Evolutionary conservation across 768 basidiomycete species (phyloP).

Genomic region (Boletellus ananiceps): DNA sequence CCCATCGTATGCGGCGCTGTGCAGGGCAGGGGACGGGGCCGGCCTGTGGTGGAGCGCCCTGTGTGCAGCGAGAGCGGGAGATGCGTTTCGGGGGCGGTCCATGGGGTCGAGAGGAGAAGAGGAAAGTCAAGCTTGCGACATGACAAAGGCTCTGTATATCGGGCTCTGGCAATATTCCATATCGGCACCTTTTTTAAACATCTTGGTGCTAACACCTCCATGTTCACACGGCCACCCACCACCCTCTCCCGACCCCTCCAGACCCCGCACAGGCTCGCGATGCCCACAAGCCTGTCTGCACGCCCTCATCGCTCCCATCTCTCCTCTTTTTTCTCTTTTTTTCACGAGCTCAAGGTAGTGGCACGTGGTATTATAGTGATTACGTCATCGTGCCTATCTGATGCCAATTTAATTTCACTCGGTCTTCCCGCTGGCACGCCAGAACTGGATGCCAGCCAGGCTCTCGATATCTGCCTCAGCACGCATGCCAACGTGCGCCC

Average conservation of each 20-base stretch:
- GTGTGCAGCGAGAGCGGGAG: slow-evolving; percentile 9
- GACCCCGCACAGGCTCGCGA: neutral
- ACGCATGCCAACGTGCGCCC: neutral
- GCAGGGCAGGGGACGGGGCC: slow-evolving; percentile 8
- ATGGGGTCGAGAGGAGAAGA: slow-evolving; percentile 27
- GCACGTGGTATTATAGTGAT: slow-evolving; percentile 23
- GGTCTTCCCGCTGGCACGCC: slow-evolving; percentile 12
- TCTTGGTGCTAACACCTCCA: slow-evolving; percentile 25
- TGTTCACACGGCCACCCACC: slow-evolving; percentile 28
- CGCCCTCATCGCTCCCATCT: neutral
- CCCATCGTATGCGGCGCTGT: slow-evolving; percentile 11
- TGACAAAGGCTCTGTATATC: slow-evolving; percentile 38
- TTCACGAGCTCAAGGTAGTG: slow-evolving; percentile 11
- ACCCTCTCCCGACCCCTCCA: slow-evolving; percentile 3
- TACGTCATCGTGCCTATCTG: slow-evolving; percentile 27
- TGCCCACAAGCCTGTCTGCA: neutral
- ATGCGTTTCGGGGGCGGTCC: slow-evolving; percentile 16
- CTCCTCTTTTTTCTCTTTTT: neutral
- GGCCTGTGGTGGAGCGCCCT: slow-evolving; percentile 13
- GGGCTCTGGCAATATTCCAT: slow-evolving; percentile 37
- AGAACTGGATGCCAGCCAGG: neutral
- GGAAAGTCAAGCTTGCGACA: slow-evolving; percentile 34
- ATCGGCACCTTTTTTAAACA: slow-evolving; percentile 36
- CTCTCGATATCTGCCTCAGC: no score
- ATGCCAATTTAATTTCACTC: slow-evolving; percentile 18